Conservation (phyloP, 805 yeast genomes). For the Cyberlindnera japonica region DNA sequence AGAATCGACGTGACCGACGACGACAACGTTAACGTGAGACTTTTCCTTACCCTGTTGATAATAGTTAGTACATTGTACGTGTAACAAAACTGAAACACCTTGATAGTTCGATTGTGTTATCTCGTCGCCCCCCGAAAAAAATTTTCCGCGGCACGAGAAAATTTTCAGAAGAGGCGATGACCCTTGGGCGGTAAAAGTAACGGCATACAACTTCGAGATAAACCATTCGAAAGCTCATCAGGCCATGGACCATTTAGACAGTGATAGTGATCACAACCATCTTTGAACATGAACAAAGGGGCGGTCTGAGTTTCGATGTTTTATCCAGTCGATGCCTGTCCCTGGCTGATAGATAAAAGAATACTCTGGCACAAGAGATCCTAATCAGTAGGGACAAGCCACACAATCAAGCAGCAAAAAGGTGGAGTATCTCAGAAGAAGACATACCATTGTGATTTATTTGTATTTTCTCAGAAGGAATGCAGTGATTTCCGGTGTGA, state of each 20-base stretch:
- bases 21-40: constrained; percentile 99
- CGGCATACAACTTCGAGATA: too few species aligned
- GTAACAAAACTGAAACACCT: neutral
- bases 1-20: constrained; percentile 99
- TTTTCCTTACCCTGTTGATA: constrained; percentile 80
- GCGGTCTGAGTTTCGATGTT: neutral
- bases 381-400: neutral
- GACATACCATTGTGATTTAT: constrained; percentile 35
- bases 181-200: too few species aligned
- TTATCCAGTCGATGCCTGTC: neutral
- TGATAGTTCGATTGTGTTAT: too few species aligned
- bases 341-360: neutral
- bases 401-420: neutral
- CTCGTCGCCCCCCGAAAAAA: neutral
- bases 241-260: too few species aligned
- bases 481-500: constrained; percentile 37
- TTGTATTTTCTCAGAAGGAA: constrained; percentile 32
- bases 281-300: too few species aligned
- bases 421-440: too few species aligned
- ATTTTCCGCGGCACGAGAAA: neutral
- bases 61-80: constrained; percentile 3
- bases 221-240: too few species aligned
- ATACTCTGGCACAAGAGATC: neutral
- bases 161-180: too few species aligned
- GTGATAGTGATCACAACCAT: too few species aligned